phyloP scores from a whole-genome alignment of 495 filamentous ascomycete genomes.

The Symbiotaphrina buchneri region DNA sequence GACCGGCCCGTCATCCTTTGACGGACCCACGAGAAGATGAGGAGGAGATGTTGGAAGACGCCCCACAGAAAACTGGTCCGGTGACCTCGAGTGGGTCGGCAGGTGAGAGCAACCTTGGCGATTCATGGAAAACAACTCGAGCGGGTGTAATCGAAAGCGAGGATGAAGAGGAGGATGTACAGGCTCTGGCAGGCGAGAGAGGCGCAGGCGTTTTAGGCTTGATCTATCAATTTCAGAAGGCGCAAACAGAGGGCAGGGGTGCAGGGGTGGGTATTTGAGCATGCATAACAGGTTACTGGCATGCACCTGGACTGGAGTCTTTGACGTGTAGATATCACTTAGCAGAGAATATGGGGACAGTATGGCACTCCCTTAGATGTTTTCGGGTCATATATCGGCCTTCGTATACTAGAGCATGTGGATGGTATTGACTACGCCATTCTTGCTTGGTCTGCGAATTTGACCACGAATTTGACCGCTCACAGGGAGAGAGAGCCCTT shows the following conservation, averaged over 20 bases:
- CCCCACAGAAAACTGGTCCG: neutral
- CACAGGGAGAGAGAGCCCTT: no score
- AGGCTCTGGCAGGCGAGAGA: conserved; percentile 13
- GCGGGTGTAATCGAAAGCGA: conserved; percentile 20
- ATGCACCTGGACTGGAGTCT: conserved; percentile 1
- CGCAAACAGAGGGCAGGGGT: conserved; percentile 39
- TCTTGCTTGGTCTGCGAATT: no score
- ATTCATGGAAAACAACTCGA: conserved; percentile 38
- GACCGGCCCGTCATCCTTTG: conserved; percentile 14
- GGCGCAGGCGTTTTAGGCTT: conserved; percentile 57
- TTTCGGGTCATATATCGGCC: no score
- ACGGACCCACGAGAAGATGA: conserved; percentile 7
- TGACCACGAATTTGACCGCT: no score
- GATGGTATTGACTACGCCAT: no score
- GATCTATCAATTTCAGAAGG: conserved; percentile 79
- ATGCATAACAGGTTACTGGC: no score
- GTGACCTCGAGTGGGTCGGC: conserved; percentile 5
- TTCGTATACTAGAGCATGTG: no score
- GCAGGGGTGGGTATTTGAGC: conserved; percentile 12
- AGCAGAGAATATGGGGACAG: no score
- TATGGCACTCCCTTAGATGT: no score
- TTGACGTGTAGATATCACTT: no score
- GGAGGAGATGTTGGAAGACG: conserved; percentile 5
- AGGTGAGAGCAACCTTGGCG: conserved; percentile 33
- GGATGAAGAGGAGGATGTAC: conserved; percentile 23